Percentiles rank a stretch among this genome's conserved stretches.
Conservation (phyloP, 768 basidiomycete genomes). For the Auricularia sp. region DNA sequence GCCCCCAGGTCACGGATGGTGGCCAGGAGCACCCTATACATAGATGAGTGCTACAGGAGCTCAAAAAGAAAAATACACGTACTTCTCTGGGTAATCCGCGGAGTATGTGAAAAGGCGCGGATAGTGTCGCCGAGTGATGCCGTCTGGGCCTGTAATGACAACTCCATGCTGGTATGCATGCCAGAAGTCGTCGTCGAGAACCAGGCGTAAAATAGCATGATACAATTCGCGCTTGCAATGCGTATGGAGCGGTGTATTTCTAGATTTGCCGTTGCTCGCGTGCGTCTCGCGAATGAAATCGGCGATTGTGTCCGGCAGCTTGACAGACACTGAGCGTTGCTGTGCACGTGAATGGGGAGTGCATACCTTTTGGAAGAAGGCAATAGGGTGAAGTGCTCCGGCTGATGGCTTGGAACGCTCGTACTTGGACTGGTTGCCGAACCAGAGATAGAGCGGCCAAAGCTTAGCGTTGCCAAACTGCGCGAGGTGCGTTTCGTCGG, state of each 20-base stretch:
- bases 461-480: slow-evolving; percentile 17
- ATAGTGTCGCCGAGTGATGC: slow-evolving; percentile 7
- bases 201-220: slow-evolving; percentile 11
- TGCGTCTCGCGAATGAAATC: background rate
- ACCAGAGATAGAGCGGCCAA: slow-evolving; percentile 1
- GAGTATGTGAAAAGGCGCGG: slow-evolving; percentile 13
- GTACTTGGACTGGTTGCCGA: slow-evolving; percentile 4
- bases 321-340: background rate
- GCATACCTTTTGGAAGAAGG: background rate
- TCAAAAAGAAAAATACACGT: background rate
- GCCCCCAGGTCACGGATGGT: slow-evolving; percentile 14
- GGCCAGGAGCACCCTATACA: slow-evolving; percentile 19
- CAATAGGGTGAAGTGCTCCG: background rate
- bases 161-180: slow-evolving; percentile 14
- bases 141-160: slow-evolving; percentile 11
- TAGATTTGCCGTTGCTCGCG: background rate
- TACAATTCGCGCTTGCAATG: slow-evolving; percentile 15
- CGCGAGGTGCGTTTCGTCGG: slow-evolving; percentile 24
- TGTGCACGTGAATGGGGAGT: background rate
- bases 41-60: background rate
- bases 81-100: slow-evolving; percentile 21
- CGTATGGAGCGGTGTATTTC: slow-evolving; percentile 3
- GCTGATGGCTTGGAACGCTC: background rate
- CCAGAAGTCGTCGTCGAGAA: slow-evolving; percentile 12
- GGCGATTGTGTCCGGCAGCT: background rate